Evolutionary conservation across 768 basidiomycete genomes (phyloP).

Genomic region (Boletus rubroflammeus): DNA sequence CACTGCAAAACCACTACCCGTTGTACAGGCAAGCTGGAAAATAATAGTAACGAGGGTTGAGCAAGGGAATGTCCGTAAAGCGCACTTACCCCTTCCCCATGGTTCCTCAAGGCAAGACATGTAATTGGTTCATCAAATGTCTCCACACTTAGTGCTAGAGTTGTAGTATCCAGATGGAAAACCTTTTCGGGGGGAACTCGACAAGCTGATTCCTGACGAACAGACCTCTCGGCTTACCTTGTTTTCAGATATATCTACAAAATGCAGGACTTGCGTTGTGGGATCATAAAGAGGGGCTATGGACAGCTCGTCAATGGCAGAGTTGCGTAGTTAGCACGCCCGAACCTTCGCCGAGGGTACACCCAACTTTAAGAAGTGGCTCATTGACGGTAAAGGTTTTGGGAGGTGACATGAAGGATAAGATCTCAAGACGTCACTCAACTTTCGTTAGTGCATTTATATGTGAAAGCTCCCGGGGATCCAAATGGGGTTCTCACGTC

Average conservation of each 20-base stretch:
- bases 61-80: neutral
- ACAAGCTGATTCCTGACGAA: neutral
- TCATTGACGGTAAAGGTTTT: slow-evolving; percentile 23
- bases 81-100: slow-evolving; percentile 26
- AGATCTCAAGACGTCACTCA: neutral
- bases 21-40: slow-evolving; percentile 19
- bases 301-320: neutral
- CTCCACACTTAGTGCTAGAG: slow-evolving; percentile 40
- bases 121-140: slow-evolving; percentile 54
- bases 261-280: slow-evolving; percentile 51
- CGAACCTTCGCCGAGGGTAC: slow-evolving; percentile 62
- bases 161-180: slow-evolving; percentile 40
- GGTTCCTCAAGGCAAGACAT: slow-evolving; percentile 51
- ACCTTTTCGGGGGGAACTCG: slow-evolving; percentile 10
- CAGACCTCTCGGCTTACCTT: slow-evolving; percentile 7
- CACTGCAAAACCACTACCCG: slow-evolving; percentile 22
- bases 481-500: slow-evolving; percentile 7
- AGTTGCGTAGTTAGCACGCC: neutral
- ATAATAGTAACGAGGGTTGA: neutral
- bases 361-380: slow-evolving; percentile 52
- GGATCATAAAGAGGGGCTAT: slow-evolving; percentile 64
- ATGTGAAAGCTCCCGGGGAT: slow-evolving; percentile 2
- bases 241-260: slow-evolving; percentile 54
- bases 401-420: slow-evolving; percentile 7
- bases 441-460: slow-evolving; percentile 2